These are phyloP conservation scores for Agaricus sinodeliciosus DNA, from an alignment of 768 basidiomycete species.

Conservation along the genomic window DNA sequence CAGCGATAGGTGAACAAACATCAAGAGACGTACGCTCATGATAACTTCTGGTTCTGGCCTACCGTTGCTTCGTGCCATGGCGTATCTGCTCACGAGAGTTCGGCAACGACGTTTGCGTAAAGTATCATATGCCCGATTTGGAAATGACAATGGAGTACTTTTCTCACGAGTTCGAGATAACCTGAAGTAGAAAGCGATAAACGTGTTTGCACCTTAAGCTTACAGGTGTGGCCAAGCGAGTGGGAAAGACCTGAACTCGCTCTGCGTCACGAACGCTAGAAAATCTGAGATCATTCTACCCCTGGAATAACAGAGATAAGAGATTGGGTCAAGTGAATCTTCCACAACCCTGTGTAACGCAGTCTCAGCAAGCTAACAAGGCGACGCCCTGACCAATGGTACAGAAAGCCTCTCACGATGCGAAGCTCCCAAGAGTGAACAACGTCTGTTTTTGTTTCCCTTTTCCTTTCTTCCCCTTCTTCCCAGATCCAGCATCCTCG, in stretches of 20 bases:
- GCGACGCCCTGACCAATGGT: neutral
- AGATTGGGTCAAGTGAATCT: too few species aligned
- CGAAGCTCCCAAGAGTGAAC: conserved; percentile 57
- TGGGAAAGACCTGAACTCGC: too few species aligned
- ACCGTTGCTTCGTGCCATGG: conserved; percentile 32
- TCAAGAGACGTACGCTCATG: conserved; percentile 42
- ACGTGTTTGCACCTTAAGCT: too few species aligned
- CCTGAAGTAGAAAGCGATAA: too few species aligned
- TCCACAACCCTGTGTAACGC: too few species aligned
- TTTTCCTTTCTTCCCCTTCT: conserved; percentile 69
- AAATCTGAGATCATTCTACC: too few species aligned
- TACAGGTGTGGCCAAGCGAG: too few species aligned
- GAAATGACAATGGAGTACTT: neutral
- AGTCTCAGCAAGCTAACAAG: neutral
- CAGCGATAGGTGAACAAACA: neutral
- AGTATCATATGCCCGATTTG: conserved; percentile 1
- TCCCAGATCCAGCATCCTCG: conserved; percentile 11
- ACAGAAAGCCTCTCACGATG: conserved; percentile 17
- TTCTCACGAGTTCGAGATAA: too few species aligned
- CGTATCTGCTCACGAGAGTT: neutral
- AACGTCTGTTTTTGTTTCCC: conserved; percentile 82
- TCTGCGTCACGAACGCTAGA: too few species aligned
- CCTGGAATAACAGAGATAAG: too few species aligned
- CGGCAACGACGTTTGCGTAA: neutral
- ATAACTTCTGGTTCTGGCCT: conserved; percentile 61